Conservation (phyloP, 139 green algal species). For the Penium margaritaceum region DNA sequence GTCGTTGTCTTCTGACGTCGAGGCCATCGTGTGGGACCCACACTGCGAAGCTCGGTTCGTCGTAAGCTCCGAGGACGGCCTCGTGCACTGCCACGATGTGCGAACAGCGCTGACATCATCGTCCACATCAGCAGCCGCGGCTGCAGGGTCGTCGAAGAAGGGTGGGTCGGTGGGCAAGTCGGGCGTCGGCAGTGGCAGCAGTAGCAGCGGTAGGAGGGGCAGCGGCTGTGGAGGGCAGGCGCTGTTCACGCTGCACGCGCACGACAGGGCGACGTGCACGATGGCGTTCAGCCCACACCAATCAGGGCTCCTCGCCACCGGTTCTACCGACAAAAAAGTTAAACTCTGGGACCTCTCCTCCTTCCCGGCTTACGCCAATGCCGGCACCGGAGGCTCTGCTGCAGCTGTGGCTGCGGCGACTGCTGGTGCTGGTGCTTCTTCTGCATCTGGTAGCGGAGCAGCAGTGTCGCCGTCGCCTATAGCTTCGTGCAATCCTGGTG, state of each 20-base stretch:
- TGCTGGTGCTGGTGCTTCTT: no score
- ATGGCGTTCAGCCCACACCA: constrained; percentile 48
- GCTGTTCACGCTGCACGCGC: constrained; percentile 71
- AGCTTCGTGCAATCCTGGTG: no score
- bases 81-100: constrained; percentile 44
- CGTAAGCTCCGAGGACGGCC: constrained; percentile 58
- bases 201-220: no score
- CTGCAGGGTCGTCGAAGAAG: no score
- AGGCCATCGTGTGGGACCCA: constrained; percentile 76
- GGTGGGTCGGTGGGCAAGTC: no score
- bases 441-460: no score
- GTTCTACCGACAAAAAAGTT: constrained; percentile 81
- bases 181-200: no score
- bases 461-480: no score
- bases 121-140: constrained; percentile 64
- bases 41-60: constrained; percentile 72
- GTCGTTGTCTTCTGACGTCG: constrained; percentile 80
- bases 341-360: constrained; percentile 93
- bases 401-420: no score
- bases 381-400: no score
- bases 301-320: constrained; percentile 71
- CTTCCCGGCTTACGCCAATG: no score
- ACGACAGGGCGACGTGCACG: constrained; percentile 70
- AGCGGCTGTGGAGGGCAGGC: no score
- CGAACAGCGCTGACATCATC: background rate